Conservation (phyloP, 352 stramenopile genomes). For the Phytophthora colocasiae region DNA sequence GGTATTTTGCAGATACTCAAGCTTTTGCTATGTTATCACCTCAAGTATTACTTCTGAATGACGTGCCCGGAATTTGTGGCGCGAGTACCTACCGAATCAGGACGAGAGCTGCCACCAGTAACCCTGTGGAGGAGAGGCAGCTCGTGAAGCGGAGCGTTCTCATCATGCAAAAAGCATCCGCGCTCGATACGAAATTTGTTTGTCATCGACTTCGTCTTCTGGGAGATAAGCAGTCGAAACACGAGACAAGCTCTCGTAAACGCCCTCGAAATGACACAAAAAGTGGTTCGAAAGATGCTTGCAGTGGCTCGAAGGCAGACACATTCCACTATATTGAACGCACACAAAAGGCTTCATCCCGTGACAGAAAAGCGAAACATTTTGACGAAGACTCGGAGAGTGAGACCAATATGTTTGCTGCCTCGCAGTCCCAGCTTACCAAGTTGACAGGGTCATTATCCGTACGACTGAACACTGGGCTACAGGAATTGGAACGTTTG, state of each 20-base stretch:
- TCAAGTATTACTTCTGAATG: conserved; percentile 55
- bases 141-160: conserved; percentile 62
- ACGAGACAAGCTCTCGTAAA: conserved; percentile 37
- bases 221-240: conserved; percentile 35
- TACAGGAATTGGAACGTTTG: conserved; percentile 47
- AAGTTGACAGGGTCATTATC: conserved; percentile 55
- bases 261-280: conserved; percentile 34
- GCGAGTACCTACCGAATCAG: not conserved
- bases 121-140: conserved; percentile 17
- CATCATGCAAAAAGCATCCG: conserved; percentile 41
- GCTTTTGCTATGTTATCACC: conserved; percentile 4
- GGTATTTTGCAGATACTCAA: conserved; percentile 31
- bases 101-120: conserved; percentile 1
- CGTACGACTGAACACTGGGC: conserved; percentile 44
- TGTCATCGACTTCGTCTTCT: conserved; percentile 50
- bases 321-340: conserved; percentile 65
- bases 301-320: not conserved
- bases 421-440: conserved; percentile 49
- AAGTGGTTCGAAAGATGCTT: not conserved
- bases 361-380: conserved; percentile 7
- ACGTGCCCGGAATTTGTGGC: conserved; percentile 28
- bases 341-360: conserved; percentile 50
- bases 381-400: conserved; percentile 14
- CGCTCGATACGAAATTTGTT: conserved; percentile 32
- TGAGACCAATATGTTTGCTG: conserved; percentile 6